Evolutionary conservation across 306 rosid genomes (phyloP).

Genomic region (Cicer bijugum): DNA sequence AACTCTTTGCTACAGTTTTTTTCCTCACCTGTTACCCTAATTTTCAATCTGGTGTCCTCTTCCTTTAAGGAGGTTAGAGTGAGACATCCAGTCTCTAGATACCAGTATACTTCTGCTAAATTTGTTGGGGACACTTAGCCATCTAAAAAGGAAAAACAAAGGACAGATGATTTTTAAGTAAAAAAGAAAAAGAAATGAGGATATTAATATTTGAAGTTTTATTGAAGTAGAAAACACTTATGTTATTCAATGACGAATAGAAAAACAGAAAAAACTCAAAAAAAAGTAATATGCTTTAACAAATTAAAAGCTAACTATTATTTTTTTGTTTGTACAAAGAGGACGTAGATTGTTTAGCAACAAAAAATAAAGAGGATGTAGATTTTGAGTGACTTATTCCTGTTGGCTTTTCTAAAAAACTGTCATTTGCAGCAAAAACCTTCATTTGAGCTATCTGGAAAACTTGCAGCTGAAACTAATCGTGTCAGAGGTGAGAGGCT

Average conservation of each 20-base stretch:
- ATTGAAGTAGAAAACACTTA: constrained; percentile 17
- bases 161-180: background rate
- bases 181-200: background rate
- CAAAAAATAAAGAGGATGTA: background rate
- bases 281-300: constrained; percentile 1
- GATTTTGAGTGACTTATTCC: constrained; percentile 22
- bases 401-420: constrained; percentile 39
- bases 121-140: constrained; percentile 23
- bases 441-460: constrained; percentile 96
- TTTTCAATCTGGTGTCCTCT: background rate
- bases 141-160: constrained; percentile 10
- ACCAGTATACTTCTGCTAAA: background rate
- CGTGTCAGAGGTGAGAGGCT: constrained; percentile 75
- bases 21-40: background rate
- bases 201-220: background rate
- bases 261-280: background rate
- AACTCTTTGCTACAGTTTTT: constrained; percentile 7
- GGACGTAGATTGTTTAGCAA: background rate
- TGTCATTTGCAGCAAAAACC: constrained; percentile 78
- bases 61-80: constrained; percentile 33
- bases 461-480: constrained; percentile 96
- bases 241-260: constrained; percentile 5
- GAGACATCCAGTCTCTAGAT: constrained; percentile 16
- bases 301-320: constrained; percentile 23
- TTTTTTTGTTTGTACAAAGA: constrained; percentile 12